Evolutionary conservation across 192 early-diverging fungal species (phyloP).

Genomic region (Backusella tarrabulga): DNA sequence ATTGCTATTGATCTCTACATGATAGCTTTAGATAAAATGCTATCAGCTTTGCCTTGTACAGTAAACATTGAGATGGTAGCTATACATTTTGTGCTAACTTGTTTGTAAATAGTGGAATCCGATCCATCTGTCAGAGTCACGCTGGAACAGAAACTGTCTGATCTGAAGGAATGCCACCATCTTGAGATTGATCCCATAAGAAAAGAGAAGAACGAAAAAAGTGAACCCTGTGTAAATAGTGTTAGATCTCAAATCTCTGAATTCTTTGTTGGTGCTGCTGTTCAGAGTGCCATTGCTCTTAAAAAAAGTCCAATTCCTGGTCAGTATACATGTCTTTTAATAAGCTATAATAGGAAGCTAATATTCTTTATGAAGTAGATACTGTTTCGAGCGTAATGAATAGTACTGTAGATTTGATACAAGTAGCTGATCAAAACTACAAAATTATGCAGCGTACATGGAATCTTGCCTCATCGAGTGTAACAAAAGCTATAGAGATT

Average conservation of each 20-base stretch:
- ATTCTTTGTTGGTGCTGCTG: constrained; percentile 42
- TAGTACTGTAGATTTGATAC: constrained; percentile 32
- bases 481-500: constrained; percentile 46
- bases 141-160: constrained; percentile 13
- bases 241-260: constrained; percentile 8
- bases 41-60: constrained; percentile 20
- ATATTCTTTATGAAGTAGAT: constrained; percentile 19
- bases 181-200: background rate
- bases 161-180: constrained; percentile 6
- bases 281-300: constrained; percentile 42
- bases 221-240: background rate
- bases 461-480: constrained; percentile 43
- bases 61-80: background rate
- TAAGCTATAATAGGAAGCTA: background rate
- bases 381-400: constrained; percentile 40
- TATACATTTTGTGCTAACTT: background rate
- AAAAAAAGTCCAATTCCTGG: constrained; percentile 52
- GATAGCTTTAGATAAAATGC: constrained; percentile 24
- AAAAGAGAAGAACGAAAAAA: background rate
- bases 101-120: constrained; percentile 16
- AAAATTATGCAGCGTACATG: constrained; percentile 47
- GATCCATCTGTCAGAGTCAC: constrained; percentile 6
- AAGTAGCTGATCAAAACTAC: constrained; percentile 43
- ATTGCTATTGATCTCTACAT: constrained; percentile 27
- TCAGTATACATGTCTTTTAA: background rate